Evolutionary conservation across 2,329 filamentous ascomycete genomes (phyloP), one percentile per base, ranked within the genome.

Genomic region (Furcasterigmium furcatum): DNA sequence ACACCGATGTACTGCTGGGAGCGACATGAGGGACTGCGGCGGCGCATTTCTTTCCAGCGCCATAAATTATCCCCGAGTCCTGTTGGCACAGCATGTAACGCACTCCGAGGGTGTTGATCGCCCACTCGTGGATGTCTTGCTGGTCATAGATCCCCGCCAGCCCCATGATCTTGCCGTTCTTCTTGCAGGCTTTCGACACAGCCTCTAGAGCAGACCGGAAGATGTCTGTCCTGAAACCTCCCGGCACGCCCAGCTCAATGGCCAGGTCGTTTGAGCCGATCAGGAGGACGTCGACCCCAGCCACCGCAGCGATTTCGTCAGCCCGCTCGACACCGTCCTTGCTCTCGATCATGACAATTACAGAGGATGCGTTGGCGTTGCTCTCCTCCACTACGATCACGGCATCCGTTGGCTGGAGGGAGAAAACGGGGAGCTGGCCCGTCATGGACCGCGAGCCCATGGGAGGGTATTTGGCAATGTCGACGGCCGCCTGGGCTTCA

Each of bases 221-320:
- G 2, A 22, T 13, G 4, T 44, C 10, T 27, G 45, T 52, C 30
- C 54, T 48, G 46, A 50, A 61, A 13, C 57, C 46, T 2, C 47
- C 52, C 5, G 51, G 55, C 9, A 55, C 49, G 1, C 58, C 57
- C 2, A 62, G 43, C 21, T 59, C 57, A 7, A 55, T 55, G 1
- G 56, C 52, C 10, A 65, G 39, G 35, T 65, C 62, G 18, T 58
- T 60, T 3, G 57, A 58, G 4, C 64, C 63, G 10, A 66, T 50
- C 1, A 65, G 49, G 1, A 66, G 47, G 1, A 61, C 57, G 30
- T 66, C 61, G 0, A 63, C 57, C 1, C 58, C 59, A 2, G 54
- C 45, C 0, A 62, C 55, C 3, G 59, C 56, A 2, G 61, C 60
- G 13, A 66, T 66, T 5, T 53, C 52, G 19, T 64, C 58, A 0